These are phyloP conservation scores for Diaporthe eres DNA, from an alignment of 2,329 filamentous ascomycete species.

Conservation along the genomic window DNA sequence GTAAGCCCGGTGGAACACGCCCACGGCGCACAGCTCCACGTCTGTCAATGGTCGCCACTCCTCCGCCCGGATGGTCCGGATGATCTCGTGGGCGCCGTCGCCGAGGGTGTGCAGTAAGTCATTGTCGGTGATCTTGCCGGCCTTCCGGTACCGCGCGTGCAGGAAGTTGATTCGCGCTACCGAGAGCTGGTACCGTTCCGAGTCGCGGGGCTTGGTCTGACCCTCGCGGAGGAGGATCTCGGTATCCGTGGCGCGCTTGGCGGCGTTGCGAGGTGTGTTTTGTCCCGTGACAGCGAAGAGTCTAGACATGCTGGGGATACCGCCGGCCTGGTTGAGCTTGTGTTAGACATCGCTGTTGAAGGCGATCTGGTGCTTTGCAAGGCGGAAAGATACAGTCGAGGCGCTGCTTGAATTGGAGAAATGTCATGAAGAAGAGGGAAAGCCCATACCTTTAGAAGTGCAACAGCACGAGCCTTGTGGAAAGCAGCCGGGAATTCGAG, in stretches of 20 bases:
- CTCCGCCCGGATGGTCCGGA: neutral
- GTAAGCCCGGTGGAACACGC: neutral
- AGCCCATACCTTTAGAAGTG: neutral
- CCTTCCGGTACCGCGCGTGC: neutral
- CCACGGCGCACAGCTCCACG: conserved; percentile 1
- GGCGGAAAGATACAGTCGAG: neutral
- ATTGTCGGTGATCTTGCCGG: neutral
- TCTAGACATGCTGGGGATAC: conserved; percentile 5
- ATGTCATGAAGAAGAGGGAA: neutral
- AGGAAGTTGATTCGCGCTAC: conserved; percentile 5
- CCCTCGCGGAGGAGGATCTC: conserved; percentile 6
- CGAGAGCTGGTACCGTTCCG: neutral
- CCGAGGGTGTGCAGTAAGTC: conserved; percentile 9
- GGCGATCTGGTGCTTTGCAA: too few species aligned
- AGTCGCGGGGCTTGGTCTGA: conserved; percentile 2
- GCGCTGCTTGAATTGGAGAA: too few species aligned
- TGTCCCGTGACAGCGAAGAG: conserved; percentile 12
- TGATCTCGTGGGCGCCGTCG: neutral
- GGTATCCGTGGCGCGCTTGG: conserved; percentile 3
- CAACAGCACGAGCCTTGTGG: conserved; percentile 2
- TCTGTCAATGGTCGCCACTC: neutral
- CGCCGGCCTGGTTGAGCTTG: conserved; percentile 4
- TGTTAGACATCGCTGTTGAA: too few species aligned
- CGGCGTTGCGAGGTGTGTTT: neutral
- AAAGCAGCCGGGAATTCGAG: neutral